phyloP scores from a whole-genome alignment of 2,329 filamentous ascomycete species.

The Penicillium sp. region DNA sequence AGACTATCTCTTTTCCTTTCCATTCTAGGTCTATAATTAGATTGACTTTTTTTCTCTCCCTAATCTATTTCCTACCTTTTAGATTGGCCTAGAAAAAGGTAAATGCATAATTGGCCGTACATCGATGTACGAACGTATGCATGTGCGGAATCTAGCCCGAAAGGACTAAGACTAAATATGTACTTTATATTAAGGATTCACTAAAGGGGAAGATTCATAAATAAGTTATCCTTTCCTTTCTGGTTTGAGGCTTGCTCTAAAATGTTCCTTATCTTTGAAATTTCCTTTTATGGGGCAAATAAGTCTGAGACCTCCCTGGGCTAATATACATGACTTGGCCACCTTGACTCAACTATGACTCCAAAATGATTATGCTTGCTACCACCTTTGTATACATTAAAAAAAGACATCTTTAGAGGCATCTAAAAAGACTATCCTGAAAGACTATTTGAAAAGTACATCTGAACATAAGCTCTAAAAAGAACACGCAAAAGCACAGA shows the following conservation, averaged over 20 bases:
- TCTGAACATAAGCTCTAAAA: too few species aligned
- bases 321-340: neutral
- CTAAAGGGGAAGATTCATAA: neutral
- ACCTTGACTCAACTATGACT: neutral
- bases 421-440: too few species aligned
- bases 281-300: neutral
- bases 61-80: neutral
- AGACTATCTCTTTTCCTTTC: neutral
- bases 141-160: constrained; percentile 11
- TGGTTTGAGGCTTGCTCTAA: neutral
- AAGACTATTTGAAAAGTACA: too few species aligned
- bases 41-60: neutral
- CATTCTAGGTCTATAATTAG: constrained; percentile 3
- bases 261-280: neutral
- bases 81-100: neutral
- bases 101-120: constrained; percentile 2
- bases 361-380: neutral
- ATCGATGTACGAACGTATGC: neutral
- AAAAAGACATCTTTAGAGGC: neutral
- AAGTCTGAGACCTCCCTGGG: neutral
- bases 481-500: neutral
- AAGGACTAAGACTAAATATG: neutral
- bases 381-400: neutral
- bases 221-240: neutral
- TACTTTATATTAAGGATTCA: neutral